phyloP scores from a whole-genome alignment of 371 early-diverging fungal genomes.

The Fennellomyces sp. region DNA sequence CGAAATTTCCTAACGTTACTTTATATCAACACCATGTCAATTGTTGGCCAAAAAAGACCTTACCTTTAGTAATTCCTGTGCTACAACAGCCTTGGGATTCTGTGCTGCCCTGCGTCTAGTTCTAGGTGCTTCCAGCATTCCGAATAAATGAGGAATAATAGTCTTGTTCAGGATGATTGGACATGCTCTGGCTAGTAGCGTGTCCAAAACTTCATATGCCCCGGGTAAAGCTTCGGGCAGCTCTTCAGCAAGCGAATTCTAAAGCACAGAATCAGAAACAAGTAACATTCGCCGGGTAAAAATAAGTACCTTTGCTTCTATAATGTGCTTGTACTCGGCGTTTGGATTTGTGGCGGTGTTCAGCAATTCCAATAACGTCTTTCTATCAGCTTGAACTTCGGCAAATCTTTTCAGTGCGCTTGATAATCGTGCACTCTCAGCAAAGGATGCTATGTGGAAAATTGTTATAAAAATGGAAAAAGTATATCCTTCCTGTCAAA shows the following conservation, averaged over 20 bases:
- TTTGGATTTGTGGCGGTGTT: conserved; percentile 20
- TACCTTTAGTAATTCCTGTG: conserved; percentile 33
- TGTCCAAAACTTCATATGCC: conserved; percentile 68
- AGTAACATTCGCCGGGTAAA: no score
- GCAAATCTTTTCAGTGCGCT: conserved; percentile 29
- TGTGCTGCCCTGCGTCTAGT: not conserved
- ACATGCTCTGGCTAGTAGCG: conserved; percentile 65
- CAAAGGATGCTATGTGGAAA: conserved; percentile 48
- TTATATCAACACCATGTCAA: not conserved
- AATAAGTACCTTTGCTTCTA: conserved; percentile 27
- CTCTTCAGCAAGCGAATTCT: conserved; percentile 69
- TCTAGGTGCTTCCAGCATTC: conserved; percentile 10
- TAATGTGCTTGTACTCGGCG: conserved; percentile 29
- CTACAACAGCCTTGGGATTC: conserved; percentile 14
- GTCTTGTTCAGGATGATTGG: conserved; percentile 51
- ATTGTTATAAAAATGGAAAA: not conserved
- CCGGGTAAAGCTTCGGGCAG: conserved; percentile 64
- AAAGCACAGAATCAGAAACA: not conserved
- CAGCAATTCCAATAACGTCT: conserved; percentile 23
- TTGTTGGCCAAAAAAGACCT: not conserved
- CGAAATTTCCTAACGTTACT: conserved; percentile 18
- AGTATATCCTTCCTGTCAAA: no score
- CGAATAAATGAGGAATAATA: conserved; percentile 25
- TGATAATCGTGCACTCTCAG: conserved; percentile 54
- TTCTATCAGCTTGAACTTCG: conserved; percentile 15